These are phyloP conservation scores for Neurospora sp. DNA, from an alignment of 495 filamentous ascomycete species.

Conservation along the genomic window DNA sequence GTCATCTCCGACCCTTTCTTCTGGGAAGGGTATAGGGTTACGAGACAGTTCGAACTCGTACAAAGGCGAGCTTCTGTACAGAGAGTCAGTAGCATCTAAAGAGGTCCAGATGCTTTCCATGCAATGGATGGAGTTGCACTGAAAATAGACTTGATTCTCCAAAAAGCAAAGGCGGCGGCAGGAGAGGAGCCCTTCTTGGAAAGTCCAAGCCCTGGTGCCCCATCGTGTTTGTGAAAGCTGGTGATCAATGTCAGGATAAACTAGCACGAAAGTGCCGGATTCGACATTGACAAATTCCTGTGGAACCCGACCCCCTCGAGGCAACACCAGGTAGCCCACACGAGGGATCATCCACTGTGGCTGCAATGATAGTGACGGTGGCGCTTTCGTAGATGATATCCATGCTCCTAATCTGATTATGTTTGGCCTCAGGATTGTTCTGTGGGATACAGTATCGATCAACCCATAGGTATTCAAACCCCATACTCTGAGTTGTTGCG, in stretches of 20 bases:
- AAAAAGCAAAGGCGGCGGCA: not conserved
- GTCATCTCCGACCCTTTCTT: not conserved
- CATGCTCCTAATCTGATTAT: slow-evolving; percentile 18
- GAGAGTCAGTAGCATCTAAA: not conserved
- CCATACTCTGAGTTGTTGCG: not conserved
- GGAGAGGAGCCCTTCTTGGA: not conserved
- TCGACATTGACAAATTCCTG: not conserved
- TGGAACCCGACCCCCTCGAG: not conserved
- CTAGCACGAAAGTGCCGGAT: not conserved
- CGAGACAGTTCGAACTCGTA: not conserved
- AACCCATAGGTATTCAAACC: not conserved
- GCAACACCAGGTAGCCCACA: slow-evolving; percentile 22
- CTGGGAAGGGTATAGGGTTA: not conserved
- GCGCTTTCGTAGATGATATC: slow-evolving; percentile 15
- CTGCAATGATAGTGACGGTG: slow-evolving; percentile 19
- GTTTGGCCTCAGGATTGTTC: slow-evolving; percentile 4
- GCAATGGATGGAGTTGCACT: slow-evolving; percentile 1
- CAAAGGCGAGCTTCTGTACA: not conserved
- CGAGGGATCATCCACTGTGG: slow-evolving; percentile 11
- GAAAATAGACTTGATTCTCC: not conserved
- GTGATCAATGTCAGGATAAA: not conserved
- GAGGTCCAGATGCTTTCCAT: slow-evolving; percentile 2
- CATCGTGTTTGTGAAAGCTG: not conserved
- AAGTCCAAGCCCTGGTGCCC: not conserved
- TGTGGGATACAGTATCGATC: slow-evolving; percentile 15